Evolutionary conservation across 139 green algal species (phyloP).

Genomic region (Coccomyxa sp.): DNA sequence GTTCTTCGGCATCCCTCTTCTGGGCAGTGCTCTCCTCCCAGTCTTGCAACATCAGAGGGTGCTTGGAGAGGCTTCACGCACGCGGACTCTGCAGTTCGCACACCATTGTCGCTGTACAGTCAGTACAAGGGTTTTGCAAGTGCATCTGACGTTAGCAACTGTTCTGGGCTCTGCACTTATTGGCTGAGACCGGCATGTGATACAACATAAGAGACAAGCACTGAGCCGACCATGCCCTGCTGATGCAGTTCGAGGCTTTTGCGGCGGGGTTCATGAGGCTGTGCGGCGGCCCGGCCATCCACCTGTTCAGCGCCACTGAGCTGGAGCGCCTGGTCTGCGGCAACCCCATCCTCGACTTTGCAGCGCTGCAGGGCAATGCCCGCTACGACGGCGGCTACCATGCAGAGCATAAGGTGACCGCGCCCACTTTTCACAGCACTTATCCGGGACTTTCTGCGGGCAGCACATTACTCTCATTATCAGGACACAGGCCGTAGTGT

Average conservation of each 20-base stretch:
- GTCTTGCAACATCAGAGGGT: background rate
- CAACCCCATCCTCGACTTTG: slow-evolving; percentile 88
- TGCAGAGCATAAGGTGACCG: slow-evolving; percentile 38
- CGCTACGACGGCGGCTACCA: slow-evolving; percentile 88
- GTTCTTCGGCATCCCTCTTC: background rate
- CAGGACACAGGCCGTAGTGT: too few relatives aligned
- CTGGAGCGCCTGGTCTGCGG: slow-evolving; percentile 87
- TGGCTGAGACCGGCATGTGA: background rate
- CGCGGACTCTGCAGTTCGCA: too few relatives aligned
- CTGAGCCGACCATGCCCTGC: too few relatives aligned
- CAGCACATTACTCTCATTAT: too few relatives aligned
- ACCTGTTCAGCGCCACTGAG: slow-evolving; percentile 87
- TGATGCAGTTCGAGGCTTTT: slow-evolving; percentile 79
- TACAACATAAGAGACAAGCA: too few relatives aligned
- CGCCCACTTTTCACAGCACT: too few relatives aligned
- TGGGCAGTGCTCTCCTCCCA: background rate
- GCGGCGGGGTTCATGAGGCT: slow-evolving; percentile 79
- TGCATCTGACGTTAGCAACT: too few relatives aligned
- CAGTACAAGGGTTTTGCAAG: background rate
- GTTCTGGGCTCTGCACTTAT: too few relatives aligned
- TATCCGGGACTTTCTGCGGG: too few relatives aligned
- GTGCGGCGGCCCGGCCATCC: slow-evolving; percentile 76
- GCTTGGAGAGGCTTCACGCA: background rate
- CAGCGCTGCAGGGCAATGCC: slow-evolving; percentile 64
- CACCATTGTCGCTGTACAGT: background rate